Evolutionary conservation across 306 rosid genomes (phyloP), one percentile per base, ranked within the genome.

Genomic region (Fagus sylvatica): DNA sequence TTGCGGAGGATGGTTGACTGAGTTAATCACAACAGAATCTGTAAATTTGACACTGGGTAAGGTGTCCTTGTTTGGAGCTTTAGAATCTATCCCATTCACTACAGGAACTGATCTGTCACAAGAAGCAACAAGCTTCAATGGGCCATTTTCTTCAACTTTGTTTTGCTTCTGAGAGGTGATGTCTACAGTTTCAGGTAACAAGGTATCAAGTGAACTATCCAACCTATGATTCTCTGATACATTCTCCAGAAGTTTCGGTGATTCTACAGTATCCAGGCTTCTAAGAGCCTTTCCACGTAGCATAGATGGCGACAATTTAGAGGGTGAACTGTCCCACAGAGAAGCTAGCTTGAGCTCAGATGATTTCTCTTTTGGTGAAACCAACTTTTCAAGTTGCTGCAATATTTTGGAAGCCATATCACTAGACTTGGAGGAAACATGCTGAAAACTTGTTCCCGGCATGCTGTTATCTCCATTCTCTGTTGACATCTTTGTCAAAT

Each of bases 401-500:
- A 87, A 84, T 74, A 93, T 95, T 90, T 93, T 95, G 42, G 91
- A 83, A 55, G 96, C 96, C 88, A 88, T 82, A 81, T 91, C 91
- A 77, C 91, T 93, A 19, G 98, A 93, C 79, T 88, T 86, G 71
- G 93, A 82, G 30, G 93, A 85, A 69, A 83, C 83, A 7, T 80
- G 46, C 67, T 85, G 76, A 19, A 76, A 69, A 78, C 86, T 84
- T 41, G 83, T 84, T 41, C 80, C 72, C n/a, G 88, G 89, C 73
- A 57, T 53, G 68, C 81, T 71, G 69, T 51, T 81, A 46, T 81
- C 85, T 40, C 84, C 80, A 55, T 83, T 87, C 79, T 83, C 93
- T 67, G 75, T 46, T 10, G 89, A 84, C 75, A 64, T 22, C 77
- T 86, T 89, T 7, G 42, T 77, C 76, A 53, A 71, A 13, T 71